Base-by-base conservation (phyloP, 306 rosid genomes). In the Vigna hirtella region DNA sequence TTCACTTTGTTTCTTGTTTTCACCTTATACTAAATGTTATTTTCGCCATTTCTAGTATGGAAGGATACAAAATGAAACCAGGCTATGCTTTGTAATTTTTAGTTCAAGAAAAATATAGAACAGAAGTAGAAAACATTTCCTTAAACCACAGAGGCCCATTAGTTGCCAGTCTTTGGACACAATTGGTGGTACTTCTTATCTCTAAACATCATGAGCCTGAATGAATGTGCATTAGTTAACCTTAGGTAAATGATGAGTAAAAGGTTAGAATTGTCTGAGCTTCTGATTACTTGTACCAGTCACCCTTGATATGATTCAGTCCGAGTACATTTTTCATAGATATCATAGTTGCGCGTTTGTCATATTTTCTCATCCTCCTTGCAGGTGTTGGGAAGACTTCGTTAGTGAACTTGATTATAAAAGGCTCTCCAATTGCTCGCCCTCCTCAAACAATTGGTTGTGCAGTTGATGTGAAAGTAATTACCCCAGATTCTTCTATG, bases 311-410 rank as follows among this genome's bases (percentile, higher is more conserved):
- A 12, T 56, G 68, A 34, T 70, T 72, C 57, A 26, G 50, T 77
- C 57, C 10, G 26, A 30, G 24, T 10, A 40, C 26, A 28, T 51
- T 74, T 73, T 16, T 52, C 22, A 13, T 38, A 5, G 59, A 42
- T 36, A 70, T 40, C 18, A 32, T 67, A 50, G 66, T 51, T 63
- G 74, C 81, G 30, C 63, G 76, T 74, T 66, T 71, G 47, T 26
- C 45, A 75, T 69, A 26, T 69, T 64, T 74, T 77, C 59, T 69
- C 47, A 42, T 42, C 58, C 1, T 45, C 49, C 62, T 63, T 73
- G 81, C 83, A 96, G 99, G 99, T 83, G 99, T 96, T 77, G 99
- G 99, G 73, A 96, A 96, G 85, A 83, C 91, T 51, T 93, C 99
- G 85, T 91, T 96, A 77, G 98, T 90, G 79, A 86, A 93, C 87